These are phyloP conservation scores for Candida ficus DNA, from an alignment of 805 yeast genomes.

Conservation along the genomic window DNA sequence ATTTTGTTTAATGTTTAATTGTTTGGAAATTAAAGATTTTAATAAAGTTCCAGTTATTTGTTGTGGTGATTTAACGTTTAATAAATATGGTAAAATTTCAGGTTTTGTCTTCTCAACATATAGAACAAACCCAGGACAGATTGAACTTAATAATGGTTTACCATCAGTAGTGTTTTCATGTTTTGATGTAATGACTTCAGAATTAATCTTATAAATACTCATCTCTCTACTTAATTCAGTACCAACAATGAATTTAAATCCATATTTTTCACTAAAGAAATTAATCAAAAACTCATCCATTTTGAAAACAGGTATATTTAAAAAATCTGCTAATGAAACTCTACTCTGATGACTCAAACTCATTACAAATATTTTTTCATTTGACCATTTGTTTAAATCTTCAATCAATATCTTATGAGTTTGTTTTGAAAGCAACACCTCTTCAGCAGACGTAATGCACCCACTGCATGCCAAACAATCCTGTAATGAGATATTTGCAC, in stretches of 20 bases:
- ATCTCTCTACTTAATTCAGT: conserved; percentile 75
- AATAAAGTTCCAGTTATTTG: conserved; percentile 83
- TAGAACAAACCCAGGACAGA: conserved; percentile 95
- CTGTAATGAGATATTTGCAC: conserved; percentile 83
- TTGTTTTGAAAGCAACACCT: conserved; percentile 84
- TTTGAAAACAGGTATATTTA: conserved; percentile 42
- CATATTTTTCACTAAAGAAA: conserved; percentile 54
- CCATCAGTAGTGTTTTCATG: conserved; percentile 1
- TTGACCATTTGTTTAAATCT: conserved; percentile 38
- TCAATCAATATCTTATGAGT: conserved; percentile 74
- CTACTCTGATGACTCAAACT: conserved; percentile 85
- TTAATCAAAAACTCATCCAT: conserved; percentile 59
- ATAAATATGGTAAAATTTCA: conserved; percentile 61
- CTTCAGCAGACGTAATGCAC: conserved; percentile 97
- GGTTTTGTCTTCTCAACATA: conserved; percentile 97
- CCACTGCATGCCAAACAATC: conserved; percentile 98
- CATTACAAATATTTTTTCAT: conserved; percentile 51
- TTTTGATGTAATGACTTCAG: conserved; percentile 27
- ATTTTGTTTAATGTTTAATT: conserved; percentile 25
- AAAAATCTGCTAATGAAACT: conserved; percentile 73
- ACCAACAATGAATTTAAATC: conserved; percentile 75
- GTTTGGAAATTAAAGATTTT: conserved; percentile 44
- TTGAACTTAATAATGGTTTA: conserved; percentile 44
- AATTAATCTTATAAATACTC: conserved; percentile 47
- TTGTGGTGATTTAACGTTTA: conserved; percentile 84